phyloP scores from a whole-genome alignment of 106 monocot species.

The Gastrodia elata region DNA sequence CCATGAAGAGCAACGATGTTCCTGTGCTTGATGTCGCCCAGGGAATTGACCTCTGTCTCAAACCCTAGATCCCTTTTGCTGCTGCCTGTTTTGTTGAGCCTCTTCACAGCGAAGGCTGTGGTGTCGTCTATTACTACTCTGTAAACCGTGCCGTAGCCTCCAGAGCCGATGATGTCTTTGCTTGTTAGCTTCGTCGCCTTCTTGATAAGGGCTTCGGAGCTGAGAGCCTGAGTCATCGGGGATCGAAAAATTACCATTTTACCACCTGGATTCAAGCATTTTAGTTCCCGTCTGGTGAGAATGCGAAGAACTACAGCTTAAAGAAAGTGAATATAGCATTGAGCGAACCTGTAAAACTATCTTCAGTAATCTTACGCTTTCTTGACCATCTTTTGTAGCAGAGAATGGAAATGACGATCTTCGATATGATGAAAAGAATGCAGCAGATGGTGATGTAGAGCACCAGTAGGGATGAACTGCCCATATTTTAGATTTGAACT shows the following conservation, averaged over 20 bases:
- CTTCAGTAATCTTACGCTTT: constrained; percentile 46
- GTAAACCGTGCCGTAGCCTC: constrained; percentile 84
- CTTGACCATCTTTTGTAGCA: constrained; percentile 54
- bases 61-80: constrained; percentile 52
- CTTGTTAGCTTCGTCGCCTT: constrained; percentile 61
- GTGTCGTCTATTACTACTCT: constrained; percentile 35
- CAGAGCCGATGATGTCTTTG: constrained; percentile 85
- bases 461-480: constrained; percentile 13
- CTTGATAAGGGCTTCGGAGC: constrained; percentile 48
- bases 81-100: constrained; percentile 63
- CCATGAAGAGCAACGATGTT: constrained; percentile 77
- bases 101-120: constrained; percentile 74
- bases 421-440: constrained; percentile 60
- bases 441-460: constrained; percentile 65
- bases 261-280: constrained; percentile 18
- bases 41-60: constrained; percentile 65
- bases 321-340: background rate
- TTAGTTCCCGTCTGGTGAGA: background rate
- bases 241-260: constrained; percentile 73
- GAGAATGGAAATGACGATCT: constrained; percentile 58
- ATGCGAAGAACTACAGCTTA: background rate
- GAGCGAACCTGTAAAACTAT: constrained; percentile 45
- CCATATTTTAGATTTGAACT: constrained; percentile 5
- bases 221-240: constrained; percentile 34
- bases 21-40: constrained; percentile 86